Evolutionary conservation across 163 green algal species (phyloP), one percentile per base, ranked within the genome.

Genomic region (Coccomyxa subellipsoidea): DNA sequence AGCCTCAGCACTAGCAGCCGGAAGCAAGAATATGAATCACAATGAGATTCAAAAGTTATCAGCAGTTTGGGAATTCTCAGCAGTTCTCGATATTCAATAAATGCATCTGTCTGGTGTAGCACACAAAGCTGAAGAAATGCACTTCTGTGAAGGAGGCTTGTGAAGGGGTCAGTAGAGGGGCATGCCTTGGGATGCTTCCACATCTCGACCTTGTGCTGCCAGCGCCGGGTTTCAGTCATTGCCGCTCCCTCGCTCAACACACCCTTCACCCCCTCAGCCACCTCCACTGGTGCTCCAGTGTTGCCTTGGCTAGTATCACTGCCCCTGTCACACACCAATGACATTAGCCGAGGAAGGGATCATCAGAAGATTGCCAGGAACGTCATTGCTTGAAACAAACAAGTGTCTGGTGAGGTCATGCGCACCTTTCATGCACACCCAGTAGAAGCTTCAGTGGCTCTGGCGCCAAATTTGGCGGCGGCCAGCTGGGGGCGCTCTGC

Each of bases 101-200:
- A n/a, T n/a, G n/a, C n/a, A n/a, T n/a, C n/a, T n/a, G n/a, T n/a
- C n/a, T n/a, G n/a, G n/a, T n/a, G n/a, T n/a, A n/a, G n/a, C n/a
- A n/a, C n/a, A n/a, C n/a, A n/a, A n/a, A n/a, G n/a, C n/a, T n/a
- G n/a, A n/a, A n/a, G n/a, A n/a, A n/a, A n/a, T n/a, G n/a, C n/a
- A n/a, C n/a, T n/a, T n/a, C n/a, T n/a, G n/a, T n/a, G n/a, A n/a
- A n/a, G n/a, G n/a, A n/a, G n/a, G n/a, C n/a, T n/a, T n/a, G n/a
- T n/a, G n/a, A n/a, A n/a, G n/a, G n/a, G n/a, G n/a, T n/a, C 66
- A 73, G 66, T n/a, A 36, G 32, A 77, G 70, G 70, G 34, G 15
- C 18, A n/a, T 7, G 79, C 76, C 81, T 82, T 82, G 81, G 38
- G 54, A 29, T 82, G 76, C 59, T 82, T 82, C 38, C 54, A 69